Base-by-base conservation (phyloP, 441 rosid genomes). In the Euphorbia schlechtendalii region DNA sequence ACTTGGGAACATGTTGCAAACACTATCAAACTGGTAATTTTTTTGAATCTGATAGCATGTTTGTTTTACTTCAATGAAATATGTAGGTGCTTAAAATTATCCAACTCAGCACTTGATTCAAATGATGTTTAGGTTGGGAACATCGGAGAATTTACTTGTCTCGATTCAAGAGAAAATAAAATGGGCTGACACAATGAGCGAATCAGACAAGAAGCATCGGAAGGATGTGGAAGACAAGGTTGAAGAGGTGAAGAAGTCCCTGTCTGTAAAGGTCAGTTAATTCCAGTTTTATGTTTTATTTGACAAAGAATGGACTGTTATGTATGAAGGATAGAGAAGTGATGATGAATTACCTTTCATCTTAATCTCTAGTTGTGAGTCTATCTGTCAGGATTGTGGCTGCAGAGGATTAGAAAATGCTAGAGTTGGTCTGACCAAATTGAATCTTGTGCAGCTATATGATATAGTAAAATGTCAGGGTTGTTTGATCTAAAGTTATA, bases 161-260 rank as follows among this genome's bases (percentile, higher is more conserved):
- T 76, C 98, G 12, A 88, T 92, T 80, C 97, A 92, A 84, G 96
- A 95, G 77, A 92, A 86, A 85, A 86, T 95, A 69, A 95, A 89
- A 74, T 95, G 99, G 99, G 99, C 97, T 30, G 99, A 95, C 78
- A 76, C 71, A 24, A 92, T 86, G 96, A 85, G 92, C 71, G 99
- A 92, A 61, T 61, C 75, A 74, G 94, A 89, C 82, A 89, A 86
- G 80, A 88, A 82, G 77, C 91, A 89, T 36, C 77, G 69, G 15
- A 89, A 89, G 82, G 98, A 92, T 61, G 82, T 86, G 10, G 96
- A 92, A 69, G 96, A 89, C 56, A 76, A 71, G 71, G 80, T 81
- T 71, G 99, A 92, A 75, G 97, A 95, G 64, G 83, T 89, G 64
- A 95, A 88, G 74, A 95, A 86, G 81, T 75, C 91, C 56, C 80